Percentiles rank a stretch among this genome's conserved stretches.
Conservation (phyloP, 345 rosid genomes). For the Syzygium jambos region DNA sequence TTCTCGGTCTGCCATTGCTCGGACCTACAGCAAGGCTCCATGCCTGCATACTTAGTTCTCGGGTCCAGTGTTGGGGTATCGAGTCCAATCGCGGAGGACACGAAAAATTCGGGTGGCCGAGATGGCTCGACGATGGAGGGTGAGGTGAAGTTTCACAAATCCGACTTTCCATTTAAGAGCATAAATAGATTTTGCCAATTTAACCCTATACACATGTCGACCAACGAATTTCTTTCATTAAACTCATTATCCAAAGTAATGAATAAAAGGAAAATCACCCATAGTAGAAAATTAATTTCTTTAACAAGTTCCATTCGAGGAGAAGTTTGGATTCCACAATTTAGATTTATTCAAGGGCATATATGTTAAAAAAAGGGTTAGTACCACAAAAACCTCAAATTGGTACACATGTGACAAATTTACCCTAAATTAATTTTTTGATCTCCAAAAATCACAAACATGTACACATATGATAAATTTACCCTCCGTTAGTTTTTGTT, state of each 20-base stretch:
- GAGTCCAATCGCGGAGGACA: not conserved
- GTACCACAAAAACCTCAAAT: no score
- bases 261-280: no score
- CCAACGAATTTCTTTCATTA: not conserved
- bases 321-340: not conserved
- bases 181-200: not conserved
- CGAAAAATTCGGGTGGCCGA: fast-evolving
- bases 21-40: not conserved
- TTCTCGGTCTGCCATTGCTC: not conserved
- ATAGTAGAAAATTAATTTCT: not conserved
- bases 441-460: no score
- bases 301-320: no score
- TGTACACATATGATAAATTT: no score
- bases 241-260: not conserved
- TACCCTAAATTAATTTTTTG: no score
- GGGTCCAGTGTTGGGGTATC: not conserved
- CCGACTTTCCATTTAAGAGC: not conserved
- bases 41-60: not conserved
- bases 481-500: no score
- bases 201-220: fast-evolving
- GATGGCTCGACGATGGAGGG: not conserved
- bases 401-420: no score
- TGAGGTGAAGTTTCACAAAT: not conserved
- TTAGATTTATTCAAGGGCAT: not conserved
- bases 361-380: not conserved